Conservation (phyloP, 805 yeast genomes). For the Pichia pseudocactophila region DNA sequence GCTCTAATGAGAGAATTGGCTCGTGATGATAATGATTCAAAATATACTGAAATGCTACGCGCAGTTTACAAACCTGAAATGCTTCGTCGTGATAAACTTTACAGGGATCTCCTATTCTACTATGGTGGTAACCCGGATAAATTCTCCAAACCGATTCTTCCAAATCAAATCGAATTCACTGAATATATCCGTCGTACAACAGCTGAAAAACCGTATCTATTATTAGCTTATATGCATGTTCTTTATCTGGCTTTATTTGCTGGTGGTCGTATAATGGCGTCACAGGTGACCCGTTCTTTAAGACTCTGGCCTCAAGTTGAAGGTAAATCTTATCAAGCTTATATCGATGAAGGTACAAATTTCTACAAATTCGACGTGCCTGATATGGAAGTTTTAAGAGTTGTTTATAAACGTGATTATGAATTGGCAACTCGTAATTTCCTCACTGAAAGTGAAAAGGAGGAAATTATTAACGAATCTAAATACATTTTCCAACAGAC, state of each 20-base stretch:
- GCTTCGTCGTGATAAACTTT: conserved; percentile 48
- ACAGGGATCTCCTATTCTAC: conserved; percentile 58
- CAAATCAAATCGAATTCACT: conserved; percentile 52
- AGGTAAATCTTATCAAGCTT: conserved; percentile 56
- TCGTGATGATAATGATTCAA: conserved; percentile 24
- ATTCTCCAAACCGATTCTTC: conserved; percentile 48
- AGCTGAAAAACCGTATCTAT: conserved; percentile 54
- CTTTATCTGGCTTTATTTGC: conserved; percentile 81
- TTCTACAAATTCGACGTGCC: conserved; percentile 59
- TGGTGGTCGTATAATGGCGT: conserved; percentile 69
- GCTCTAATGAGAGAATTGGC: conserved; percentile 39
- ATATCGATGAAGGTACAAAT: conserved; percentile 54
- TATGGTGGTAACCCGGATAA: conserved; percentile 48
- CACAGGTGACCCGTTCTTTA: conserved; percentile 54
- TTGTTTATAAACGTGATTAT: conserved; percentile 63
- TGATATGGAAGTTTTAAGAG: conserved; percentile 57
- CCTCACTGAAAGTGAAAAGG: conserved; percentile 64
- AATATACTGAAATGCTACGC: conserved; percentile 40
- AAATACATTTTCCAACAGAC: conserved; percentile 57
- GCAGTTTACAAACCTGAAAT: conserved; percentile 64
- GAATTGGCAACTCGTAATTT: conserved; percentile 66
- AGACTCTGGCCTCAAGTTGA: conserved; percentile 70
- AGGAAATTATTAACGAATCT: conserved; percentile 60
- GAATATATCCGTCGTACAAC: conserved; percentile 50
- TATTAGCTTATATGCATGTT: conserved; percentile 78